These are phyloP conservation scores for Sanchytrium tribonematis DNA, from an alignment of 371 early-diverging fungal genomes.

Conservation along the genomic window DNA sequence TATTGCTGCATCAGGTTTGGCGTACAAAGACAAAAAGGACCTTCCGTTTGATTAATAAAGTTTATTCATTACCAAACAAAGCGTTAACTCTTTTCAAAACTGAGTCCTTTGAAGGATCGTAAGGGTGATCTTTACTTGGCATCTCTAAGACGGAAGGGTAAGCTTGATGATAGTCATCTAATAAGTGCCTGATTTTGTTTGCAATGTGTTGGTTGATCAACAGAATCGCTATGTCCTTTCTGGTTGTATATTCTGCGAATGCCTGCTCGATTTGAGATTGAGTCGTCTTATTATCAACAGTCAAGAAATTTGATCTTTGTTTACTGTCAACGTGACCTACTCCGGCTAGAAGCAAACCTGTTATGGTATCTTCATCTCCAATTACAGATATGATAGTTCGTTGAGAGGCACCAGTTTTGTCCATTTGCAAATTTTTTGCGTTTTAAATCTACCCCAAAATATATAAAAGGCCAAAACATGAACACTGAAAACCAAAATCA, in stretches of 20 bases:
- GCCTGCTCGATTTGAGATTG: constrained; percentile 40
- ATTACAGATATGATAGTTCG: no score
- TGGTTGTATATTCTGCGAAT: constrained; percentile 52
- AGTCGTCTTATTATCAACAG: constrained; percentile 68
- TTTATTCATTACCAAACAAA: constrained; percentile 43
- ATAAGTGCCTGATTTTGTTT: constrained; percentile 55
- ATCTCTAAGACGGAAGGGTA: constrained; percentile 92
- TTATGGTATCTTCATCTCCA: constrained; percentile 94
- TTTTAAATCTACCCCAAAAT: no score
- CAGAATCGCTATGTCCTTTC: constrained; percentile 89
- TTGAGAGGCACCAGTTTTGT: no score
- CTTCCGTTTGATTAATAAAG: constrained; percentile 23
- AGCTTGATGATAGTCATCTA: constrained; percentile 65
- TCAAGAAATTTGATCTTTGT: constrained; percentile 62
- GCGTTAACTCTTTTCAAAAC: constrained; percentile 79
- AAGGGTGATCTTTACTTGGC: constrained; percentile 95
- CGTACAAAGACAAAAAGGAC: constrained; percentile 7
- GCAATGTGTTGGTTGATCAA: constrained; percentile 92
- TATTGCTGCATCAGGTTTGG: constrained; percentile 40
- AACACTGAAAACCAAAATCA: no score
- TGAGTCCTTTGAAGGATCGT: constrained; percentile 50
- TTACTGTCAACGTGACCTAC: constrained; percentile 55
- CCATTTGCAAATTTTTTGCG: no score
- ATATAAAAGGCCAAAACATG: no score
- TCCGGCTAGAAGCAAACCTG: constrained; percentile 83